A percentile compares a stretch with the other conserved stretches of the same genome.
Evolutionary conservation across 2,329 filamentous ascomycete genomes (phyloP).

Genomic region (Pseudopithomyces maydicus): DNA sequence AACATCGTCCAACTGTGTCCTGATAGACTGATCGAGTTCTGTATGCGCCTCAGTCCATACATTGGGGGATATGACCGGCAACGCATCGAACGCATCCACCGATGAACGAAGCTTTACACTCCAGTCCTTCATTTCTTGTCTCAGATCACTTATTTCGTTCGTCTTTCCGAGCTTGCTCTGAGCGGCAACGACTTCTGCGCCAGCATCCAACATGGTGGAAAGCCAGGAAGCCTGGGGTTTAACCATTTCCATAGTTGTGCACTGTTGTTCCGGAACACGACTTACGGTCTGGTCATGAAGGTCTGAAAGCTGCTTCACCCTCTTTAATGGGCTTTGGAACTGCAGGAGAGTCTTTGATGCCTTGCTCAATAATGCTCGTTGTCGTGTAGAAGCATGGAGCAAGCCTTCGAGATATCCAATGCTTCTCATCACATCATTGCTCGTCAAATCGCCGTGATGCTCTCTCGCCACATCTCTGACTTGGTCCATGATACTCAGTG

Average conservation of each 20-base stretch:
- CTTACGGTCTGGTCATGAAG: constrained; percentile 12
- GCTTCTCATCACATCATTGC: constrained; percentile 78
- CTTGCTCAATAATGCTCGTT: constrained; percentile 56
- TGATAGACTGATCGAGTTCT: constrained; percentile 18
- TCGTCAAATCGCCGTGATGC: constrained; percentile 83
- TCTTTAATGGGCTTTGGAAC: constrained; percentile 44
- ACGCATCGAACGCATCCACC: constrained; percentile 17
- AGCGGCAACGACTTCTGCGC: constrained; percentile 64
- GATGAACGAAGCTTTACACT: constrained; percentile 21
- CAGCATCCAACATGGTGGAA: constrained; percentile 69
- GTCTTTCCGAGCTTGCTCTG: constrained; percentile 68
- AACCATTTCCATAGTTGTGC: constrained; percentile 14
- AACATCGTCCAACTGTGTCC: constrained; percentile 20
- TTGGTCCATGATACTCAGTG: constrained; percentile 73
- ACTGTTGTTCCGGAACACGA: constrained; percentile 23
- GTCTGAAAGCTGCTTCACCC: constrained; percentile 37
- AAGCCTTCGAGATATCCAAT: constrained; percentile 87
- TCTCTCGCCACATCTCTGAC: constrained; percentile 70
- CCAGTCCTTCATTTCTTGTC: constrained; percentile 32
- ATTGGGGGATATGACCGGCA: constrained; percentile 34
- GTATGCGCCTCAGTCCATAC: constrained; percentile 27
- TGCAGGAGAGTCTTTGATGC: constrained; percentile 39
- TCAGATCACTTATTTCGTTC: constrained; percentile 30
- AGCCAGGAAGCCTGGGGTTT: constrained; percentile 61
- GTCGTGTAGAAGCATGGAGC: constrained; percentile 67